Conservation (phyloP, 805 yeast species). For the Nakazawaea wyomingensis region DNA sequence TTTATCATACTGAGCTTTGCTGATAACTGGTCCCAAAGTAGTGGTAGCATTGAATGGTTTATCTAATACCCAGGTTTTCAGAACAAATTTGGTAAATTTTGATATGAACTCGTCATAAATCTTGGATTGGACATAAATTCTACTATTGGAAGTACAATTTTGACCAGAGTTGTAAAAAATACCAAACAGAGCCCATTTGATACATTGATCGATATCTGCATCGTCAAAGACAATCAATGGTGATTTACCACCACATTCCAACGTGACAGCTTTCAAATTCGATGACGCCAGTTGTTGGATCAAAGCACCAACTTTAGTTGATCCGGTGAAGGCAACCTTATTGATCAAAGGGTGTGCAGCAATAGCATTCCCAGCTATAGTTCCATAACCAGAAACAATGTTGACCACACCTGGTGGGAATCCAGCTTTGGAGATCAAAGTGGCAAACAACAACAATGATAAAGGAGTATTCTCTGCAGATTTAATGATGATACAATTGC, state of each 20-base stretch:
- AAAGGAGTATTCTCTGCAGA: conserved; percentile 76
- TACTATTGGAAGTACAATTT: conserved; percentile 63
- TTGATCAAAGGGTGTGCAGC: conserved; percentile 54
- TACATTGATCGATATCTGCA: conserved; percentile 61
- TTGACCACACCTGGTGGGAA: conserved; percentile 76
- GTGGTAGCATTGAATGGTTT: conserved; percentile 41
- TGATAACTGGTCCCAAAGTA: conserved; percentile 60
- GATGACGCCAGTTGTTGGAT: conserved; percentile 58
- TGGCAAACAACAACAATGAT: conserved; percentile 57
- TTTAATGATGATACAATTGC: conserved; percentile 67
- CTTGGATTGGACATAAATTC: conserved; percentile 52
- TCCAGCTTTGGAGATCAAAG: conserved; percentile 56
- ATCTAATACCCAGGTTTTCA: conserved; percentile 49
- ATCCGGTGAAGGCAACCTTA: conserved; percentile 63
- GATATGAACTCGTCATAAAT: conserved; percentile 50
- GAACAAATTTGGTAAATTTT: conserved; percentile 39
- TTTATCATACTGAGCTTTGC: conserved; percentile 51
- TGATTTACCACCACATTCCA: conserved; percentile 73
- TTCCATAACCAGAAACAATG: conserved; percentile 66
- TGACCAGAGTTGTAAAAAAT: conserved; percentile 63
- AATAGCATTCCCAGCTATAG: conserved; percentile 62
- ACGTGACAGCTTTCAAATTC: conserved; percentile 57
- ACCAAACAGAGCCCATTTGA: conserved; percentile 64
- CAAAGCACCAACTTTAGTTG: conserved; percentile 61
- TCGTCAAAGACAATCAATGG: conserved; percentile 59